Evolutionary conservation across 768 basidiomycete genomes (phyloP).

Genomic region (Leccinum rimulosum): DNA sequence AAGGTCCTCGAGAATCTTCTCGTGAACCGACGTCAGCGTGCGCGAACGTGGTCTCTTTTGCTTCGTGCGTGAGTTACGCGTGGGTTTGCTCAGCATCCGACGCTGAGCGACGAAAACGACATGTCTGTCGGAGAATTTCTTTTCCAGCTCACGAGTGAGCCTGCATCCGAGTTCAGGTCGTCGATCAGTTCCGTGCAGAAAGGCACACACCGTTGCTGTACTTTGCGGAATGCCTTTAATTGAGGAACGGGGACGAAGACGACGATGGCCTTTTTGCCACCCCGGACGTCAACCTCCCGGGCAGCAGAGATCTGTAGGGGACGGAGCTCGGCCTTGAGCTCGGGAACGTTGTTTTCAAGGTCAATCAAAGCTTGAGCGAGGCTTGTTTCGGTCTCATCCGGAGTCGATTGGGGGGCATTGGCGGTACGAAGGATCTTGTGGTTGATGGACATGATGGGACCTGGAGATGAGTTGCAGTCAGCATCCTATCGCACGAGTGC

Average conservation of each 20-base stretch:
- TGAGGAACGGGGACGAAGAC: slow-evolving; percentile 97
- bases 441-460: slow-evolving; percentile 61
- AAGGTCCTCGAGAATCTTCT: slow-evolving; percentile 97
- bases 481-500: slow-evolving; percentile 41
- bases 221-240: slow-evolving; percentile 97
- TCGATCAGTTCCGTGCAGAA: not conserved
- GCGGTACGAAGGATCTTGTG: slow-evolving; percentile 95
- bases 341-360: slow-evolving; percentile 97
- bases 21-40: slow-evolving; percentile 96
- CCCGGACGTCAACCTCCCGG: slow-evolving; percentile 98
- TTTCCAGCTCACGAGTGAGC: slow-evolving; percentile 98
- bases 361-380: slow-evolving; percentile 96
- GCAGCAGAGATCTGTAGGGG: slow-evolving; percentile 97
- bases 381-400: slow-evolving; percentile 86
- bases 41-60: slow-evolving; percentile 97
- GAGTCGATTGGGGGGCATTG: slow-evolving; percentile 86
- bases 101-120: slow-evolving; percentile 99
- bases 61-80: slow-evolving; percentile 85
- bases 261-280: slow-evolving; percentile 99
- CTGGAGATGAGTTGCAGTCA: slow-evolving; percentile 27
- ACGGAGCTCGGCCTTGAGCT: slow-evolving; percentile 95
- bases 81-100: slow-evolving; percentile 96
- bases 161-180: slow-evolving; percentile 41
- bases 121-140: slow-evolving; percentile 99
- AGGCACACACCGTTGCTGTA: slow-evolving; percentile 78